phyloP scores from a whole-genome alignment of 1,284 basidiomycete genomes.

The Cutaneotrichosporon sp. region DNA sequence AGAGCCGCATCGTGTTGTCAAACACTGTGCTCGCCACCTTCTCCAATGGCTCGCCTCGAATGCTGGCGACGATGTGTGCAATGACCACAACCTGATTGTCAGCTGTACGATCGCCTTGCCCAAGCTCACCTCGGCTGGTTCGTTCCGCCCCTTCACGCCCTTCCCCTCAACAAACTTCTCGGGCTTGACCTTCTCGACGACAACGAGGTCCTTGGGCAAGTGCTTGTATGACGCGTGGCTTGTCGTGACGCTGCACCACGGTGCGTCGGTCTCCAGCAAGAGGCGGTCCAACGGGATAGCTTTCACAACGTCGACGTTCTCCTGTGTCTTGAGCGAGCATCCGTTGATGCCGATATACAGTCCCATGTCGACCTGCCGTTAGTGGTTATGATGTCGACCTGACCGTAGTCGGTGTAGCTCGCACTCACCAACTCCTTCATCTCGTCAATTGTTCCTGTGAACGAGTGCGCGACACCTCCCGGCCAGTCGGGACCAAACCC shows the following conservation, averaged over 20 bases:
- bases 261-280: constrained; percentile 80
- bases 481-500: constrained; percentile 56
- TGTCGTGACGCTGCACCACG: constrained; percentile 78
- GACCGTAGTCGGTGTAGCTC: neutral
- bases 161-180: constrained; percentile 66
- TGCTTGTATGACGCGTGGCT: constrained; percentile 69
- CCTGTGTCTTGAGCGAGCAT: constrained; percentile 76
- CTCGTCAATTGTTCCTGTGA: constrained; percentile 71
- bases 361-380: constrained; percentile 60
- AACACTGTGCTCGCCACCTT: constrained; percentile 63
- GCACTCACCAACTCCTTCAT: constrained; percentile 59
- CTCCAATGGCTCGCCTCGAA: constrained; percentile 62
- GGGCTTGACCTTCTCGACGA: constrained; percentile 59
- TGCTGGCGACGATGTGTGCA: constrained; percentile 69
- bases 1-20: constrained; percentile 67
- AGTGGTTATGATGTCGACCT: neutral
- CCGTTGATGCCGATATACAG: constrained; percentile 77
- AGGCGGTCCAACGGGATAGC: constrained; percentile 65
- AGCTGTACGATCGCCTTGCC: constrained; percentile 1
- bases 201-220: constrained; percentile 62
- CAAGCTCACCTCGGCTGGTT: constrained; percentile 61
- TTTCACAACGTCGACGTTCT: constrained; percentile 65
- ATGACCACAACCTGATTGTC: constrained; percentile 61
- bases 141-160: constrained; percentile 78
- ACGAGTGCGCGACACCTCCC: constrained; percentile 82